Base-by-base conservation (phyloP, 2,329 filamentous ascomycete genomes). In the Ilyonectria mors-panacis region DNA sequence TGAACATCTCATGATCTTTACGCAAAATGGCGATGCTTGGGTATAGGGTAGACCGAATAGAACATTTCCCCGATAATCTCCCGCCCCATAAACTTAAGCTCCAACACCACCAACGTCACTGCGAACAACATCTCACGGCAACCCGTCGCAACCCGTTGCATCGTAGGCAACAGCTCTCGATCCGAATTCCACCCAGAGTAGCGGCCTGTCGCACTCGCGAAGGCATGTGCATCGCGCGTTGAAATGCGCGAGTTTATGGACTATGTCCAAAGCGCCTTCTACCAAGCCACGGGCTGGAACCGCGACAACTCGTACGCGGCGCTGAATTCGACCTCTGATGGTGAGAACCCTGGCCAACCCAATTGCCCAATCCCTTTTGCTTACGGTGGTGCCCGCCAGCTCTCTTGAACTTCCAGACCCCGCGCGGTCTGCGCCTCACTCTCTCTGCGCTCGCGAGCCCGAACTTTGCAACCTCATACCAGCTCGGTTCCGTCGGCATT, bases 161-260 rank as follows among this genome's bases (percentile, higher is more conserved):
- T 51, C 44, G 9, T 44, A 28, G 33, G 51, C 42, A 26, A 21
- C 48, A 61, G 28, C 42, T 13, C 42, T 51, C 50, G 37, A 63
- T 17, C 30, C 13, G 39, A 53, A 50, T 15, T 45, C 17, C 15
- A 42, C 26, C 48, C 59, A 17, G 53, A 59, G 61, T 37, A 56
- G 65, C 66, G 30, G 33, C 13, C 35, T 42, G 50, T 68, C 59
- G 39, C 50, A 62, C 60, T 61, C 39, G 42, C 61, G 68, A 63
- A 72, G 74, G 76, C 70, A 80, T 79, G 78, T 70, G 59, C 69
- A 78, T 63, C 51, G 63, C 58, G 65, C 68, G 71, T 69, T 77
- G 77, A 83, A 60, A 98, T 98, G 95, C 91, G 96, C 84, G 92
- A 95, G 83, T 98, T 97, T 85, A 97, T 98, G 94, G 94, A 97